A percentile compares a stretch with the other conserved stretches of the same genome.
These are phyloP conservation scores for Xylariaceae sp. DNA, from an alignment of 2,329 filamentous ascomycete genomes.

Conservation along the genomic window DNA sequence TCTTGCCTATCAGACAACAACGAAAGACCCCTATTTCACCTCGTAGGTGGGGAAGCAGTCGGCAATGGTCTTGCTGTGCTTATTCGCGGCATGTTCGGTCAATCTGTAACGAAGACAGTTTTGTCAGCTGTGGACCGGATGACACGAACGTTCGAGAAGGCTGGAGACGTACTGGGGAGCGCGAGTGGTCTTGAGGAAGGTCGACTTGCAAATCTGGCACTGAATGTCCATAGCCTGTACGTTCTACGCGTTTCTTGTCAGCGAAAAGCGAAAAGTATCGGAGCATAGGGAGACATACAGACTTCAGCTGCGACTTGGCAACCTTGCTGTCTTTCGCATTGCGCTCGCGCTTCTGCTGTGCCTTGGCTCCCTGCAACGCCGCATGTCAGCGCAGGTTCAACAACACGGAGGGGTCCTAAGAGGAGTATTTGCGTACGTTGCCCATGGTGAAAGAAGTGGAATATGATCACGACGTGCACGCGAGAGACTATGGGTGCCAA, in stretches of 20 bases:
- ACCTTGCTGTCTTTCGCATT: slow-evolving; percentile 57
- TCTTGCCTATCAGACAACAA: not conserved
- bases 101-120: slow-evolving; percentile 41
- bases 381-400: slow-evolving; percentile 7
- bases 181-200: slow-evolving; percentile 74
- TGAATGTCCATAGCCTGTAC: slow-evolving; percentile 70
- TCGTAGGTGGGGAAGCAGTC: slow-evolving; percentile 64
- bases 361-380: slow-evolving; percentile 55
- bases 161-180: slow-evolving; percentile 55
- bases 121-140: not conserved
- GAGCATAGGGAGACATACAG: slow-evolving; percentile 40
- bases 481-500: no score
- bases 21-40: not conserved
- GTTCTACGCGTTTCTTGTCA: slow-evolving; percentile 47
- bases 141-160: no score
- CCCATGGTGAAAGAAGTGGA: slow-evolving; percentile 11
- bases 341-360: slow-evolving; percentile 69
- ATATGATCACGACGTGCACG: no score
- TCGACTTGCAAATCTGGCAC: slow-evolving; percentile 72
- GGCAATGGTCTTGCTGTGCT: slow-evolving; percentile 67
- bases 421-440: slow-evolving; percentile 11
- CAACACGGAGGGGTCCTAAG: no score
- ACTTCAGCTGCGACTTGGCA: slow-evolving; percentile 65
- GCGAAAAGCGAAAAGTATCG: not conserved
- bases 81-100: slow-evolving; percentile 68